phyloP scores from a whole-genome alignment of 164 flowering plant genomes.

The Akebia trifoliata region DNA sequence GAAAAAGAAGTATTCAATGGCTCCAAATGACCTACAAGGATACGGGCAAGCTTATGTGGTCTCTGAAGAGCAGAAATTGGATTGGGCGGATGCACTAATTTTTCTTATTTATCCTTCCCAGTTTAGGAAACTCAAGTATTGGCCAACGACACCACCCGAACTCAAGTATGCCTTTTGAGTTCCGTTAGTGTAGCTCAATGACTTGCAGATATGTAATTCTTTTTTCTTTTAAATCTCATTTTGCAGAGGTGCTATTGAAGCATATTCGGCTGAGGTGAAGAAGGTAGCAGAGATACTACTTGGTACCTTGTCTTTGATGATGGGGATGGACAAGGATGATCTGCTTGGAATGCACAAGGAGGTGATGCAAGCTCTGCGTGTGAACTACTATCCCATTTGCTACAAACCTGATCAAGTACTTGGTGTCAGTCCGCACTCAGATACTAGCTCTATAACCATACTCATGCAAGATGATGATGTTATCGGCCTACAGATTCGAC shows the following conservation, averaged over 20 bases:
- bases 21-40: slow-evolving; percentile 23
- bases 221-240: too few relatives aligned
- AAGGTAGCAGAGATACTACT: slow-evolving; percentile 18
- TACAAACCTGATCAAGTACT: slow-evolving; percentile 23
- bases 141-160: slow-evolving; percentile 16
- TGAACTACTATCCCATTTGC: slow-evolving; percentile 37
- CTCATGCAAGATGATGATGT: slow-evolving; percentile 30
- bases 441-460: slow-evolving; percentile 22
- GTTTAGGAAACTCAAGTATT: slow-evolving; percentile 12
- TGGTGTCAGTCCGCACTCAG: slow-evolving; percentile 30
- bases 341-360: slow-evolving; percentile 15
- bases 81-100: slow-evolving; percentile 16
- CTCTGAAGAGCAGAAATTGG: slow-evolving; percentile 23
- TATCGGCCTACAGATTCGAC: slow-evolving; percentile 25
- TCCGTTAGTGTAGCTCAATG: not conserved
- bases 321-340: slow-evolving; percentile 19
- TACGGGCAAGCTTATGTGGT: slow-evolving; percentile 23
- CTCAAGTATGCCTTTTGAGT: slow-evolving; percentile 12
- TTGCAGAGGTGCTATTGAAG: slow-evolving; percentile 27
- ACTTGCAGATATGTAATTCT: too few relatives aligned
- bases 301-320: slow-evolving; percentile 14
- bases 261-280: slow-evolving; percentile 20
- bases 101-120: slow-evolving; percentile 12
- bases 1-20: slow-evolving; percentile 20
- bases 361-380: slow-evolving; percentile 20